Percentiles rank a stretch among this genome's conserved stretches.
Conservation (phyloP, 2,329 filamentous ascomycete genomes). For the Alternaria consortialis region DNA sequence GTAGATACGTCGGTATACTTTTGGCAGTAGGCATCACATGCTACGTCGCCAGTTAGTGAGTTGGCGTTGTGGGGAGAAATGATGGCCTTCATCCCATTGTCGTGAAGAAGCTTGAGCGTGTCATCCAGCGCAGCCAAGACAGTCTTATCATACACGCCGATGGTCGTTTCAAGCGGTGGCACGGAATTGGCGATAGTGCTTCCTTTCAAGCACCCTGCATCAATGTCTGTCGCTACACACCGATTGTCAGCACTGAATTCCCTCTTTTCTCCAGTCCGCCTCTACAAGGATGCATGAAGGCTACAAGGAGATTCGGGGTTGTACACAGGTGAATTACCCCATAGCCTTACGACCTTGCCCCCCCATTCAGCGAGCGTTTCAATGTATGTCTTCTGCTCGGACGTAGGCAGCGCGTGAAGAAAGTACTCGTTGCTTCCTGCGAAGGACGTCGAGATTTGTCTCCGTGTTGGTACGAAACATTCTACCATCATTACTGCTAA, state of each 20-base stretch:
- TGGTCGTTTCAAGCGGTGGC: background rate
- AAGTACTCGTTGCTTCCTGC: conserved; percentile 2
- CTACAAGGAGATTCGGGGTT: background rate
- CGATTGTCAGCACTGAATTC: background rate
- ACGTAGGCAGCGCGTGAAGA: background rate
- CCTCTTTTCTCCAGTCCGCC: background rate
- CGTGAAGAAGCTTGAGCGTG: background rate
- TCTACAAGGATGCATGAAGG: background rate
- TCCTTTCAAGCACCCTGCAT: background rate
- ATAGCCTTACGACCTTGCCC: background rate
- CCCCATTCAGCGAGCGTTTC: conserved; percentile 2
- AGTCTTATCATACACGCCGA: background rate
- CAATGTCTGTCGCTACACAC: background rate
- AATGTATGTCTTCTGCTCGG: background rate
- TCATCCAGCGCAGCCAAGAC: background rate
- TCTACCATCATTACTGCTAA: background rate
- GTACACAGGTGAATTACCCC: background rate
- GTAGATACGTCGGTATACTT: background rate
- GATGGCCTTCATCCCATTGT: conserved; percentile 1
- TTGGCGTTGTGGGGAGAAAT: background rate
- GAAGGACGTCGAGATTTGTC: background rate
- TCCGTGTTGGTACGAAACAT: background rate
- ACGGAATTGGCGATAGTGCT: background rate
- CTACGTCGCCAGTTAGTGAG: background rate
- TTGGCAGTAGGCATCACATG: background rate